Evolutionary conservation across 805 yeast genomes (phyloP), one percentile per base, ranked within the genome.

Genomic region (Saccharomycopsis sp.): DNA sequence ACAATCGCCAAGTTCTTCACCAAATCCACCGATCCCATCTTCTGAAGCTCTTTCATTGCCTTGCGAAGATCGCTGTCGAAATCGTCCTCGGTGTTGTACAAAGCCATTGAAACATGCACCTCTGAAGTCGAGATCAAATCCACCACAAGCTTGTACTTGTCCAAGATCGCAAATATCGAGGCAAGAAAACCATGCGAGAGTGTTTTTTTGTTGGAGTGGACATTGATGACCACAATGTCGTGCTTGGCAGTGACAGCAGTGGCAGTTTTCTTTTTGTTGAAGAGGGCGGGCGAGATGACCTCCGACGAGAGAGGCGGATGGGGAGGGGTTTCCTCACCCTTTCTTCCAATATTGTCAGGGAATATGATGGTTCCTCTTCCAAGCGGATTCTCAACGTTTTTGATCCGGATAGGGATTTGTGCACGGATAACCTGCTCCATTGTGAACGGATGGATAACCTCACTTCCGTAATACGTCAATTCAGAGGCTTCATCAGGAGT

Each of bases 401-500:
- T 94, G 67, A 94, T 94, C 69, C 97, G 83, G 70, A 94, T 94
- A 52, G 99, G 99, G 68, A 94, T 94, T 69, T 86, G 89, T 23
- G 97, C 97, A 65, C 85, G 83, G 66, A 94, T 94, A 58, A 92
- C 99, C 75, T 94, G 99, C 74, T 92, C 98, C 99, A 94, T 94
- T 21, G 99, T 94, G 77, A 94, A 91, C 2, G 99, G 99, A 69
- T 94, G 99, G 65, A 94, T 94, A 64, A 94, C 99, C 74, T 94
- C 99, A 1, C 95, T 86, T 51, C 99, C 99, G 69, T 94, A 94
- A 73, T 94, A 94, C 1, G 99, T 94, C 71, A 94, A 81, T 75
- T 94, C 99, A 0, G 98, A 94, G 2, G 99, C 99, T 75, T 94
- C 99, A 69, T 94, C 98, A 2, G 99, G 99, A 0, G 98, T 94